Conservation (phyloP, 2,329 filamentous ascomycete species). For the Xylaria sp. region DNA sequence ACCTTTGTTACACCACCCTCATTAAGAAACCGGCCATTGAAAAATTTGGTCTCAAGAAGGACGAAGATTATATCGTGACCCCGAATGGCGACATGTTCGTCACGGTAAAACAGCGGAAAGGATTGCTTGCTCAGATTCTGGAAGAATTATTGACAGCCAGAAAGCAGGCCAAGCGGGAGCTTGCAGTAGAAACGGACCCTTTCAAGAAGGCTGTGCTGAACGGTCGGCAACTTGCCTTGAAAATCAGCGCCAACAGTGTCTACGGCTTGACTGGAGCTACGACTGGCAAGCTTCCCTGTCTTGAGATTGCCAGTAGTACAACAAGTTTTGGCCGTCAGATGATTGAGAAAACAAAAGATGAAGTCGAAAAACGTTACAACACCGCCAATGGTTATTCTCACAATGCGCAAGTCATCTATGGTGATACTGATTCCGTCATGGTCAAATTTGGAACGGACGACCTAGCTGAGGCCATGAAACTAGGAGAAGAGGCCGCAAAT, state of each 20-base stretch:
- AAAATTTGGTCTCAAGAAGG: conserved; percentile 80
- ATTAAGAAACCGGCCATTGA: conserved; percentile 82
- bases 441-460: conserved; percentile 96
- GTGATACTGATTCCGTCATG: conserved; percentile 99
- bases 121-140: conserved; percentile 91
- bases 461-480: conserved; percentile 87
- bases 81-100: conserved; percentile 95
- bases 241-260: conserved; percentile 96
- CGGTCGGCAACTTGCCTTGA: conserved; percentile 94
- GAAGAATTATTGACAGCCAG: conserved; percentile 91
- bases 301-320: conserved; percentile 95
- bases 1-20: conserved; percentile 96
- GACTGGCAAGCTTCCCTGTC: conserved; percentile 92
- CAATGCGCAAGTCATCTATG: conserved; percentile 96
- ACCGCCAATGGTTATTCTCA: conserved; percentile 95
- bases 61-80: conserved; percentile 95
- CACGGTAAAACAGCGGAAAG: conserved; percentile 88
- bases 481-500: conserved; percentile 91
- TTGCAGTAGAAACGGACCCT: conserved; percentile 88
- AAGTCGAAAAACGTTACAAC: conserved; percentile 89
- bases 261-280: conserved; percentile 98
- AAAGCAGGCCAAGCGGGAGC: conserved; percentile 93
- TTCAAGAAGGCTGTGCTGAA: conserved; percentile 99
- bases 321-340: conserved; percentile 97
- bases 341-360: conserved; percentile 98